Evolutionary conservation across 352 stramenopile genomes (phyloP).

Genomic region (Phytophthora vignae): DNA sequence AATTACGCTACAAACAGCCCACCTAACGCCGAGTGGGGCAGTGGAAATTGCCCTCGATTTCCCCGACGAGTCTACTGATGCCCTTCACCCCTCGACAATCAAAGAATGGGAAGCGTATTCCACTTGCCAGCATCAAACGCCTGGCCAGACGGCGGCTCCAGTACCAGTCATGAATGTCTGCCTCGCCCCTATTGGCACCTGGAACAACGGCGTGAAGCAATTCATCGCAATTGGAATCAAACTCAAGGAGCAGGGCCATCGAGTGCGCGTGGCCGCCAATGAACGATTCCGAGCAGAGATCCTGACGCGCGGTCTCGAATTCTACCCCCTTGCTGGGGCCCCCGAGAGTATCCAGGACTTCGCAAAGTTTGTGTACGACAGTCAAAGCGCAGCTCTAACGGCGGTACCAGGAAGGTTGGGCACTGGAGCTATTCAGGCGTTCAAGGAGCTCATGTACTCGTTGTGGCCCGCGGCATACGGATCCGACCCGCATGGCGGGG

Average conservation of each 20-base stretch:
- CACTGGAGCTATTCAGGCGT: slow-evolving; percentile 15
- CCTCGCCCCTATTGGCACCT: slow-evolving; percentile 42
- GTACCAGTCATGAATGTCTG: slow-evolving; percentile 43
- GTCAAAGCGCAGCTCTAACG: not conserved
- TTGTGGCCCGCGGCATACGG: slow-evolving; percentile 42
- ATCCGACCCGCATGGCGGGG: slow-evolving; percentile 38
- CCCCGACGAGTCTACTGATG: slow-evolving; percentile 11
- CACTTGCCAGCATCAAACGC: not conserved
- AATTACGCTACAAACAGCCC: slow-evolving; percentile 12
- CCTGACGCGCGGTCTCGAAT: slow-evolving; percentile 39
- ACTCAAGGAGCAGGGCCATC: slow-evolving; percentile 66
- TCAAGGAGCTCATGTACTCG: slow-evolving; percentile 47
- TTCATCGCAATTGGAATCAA: slow-evolving; percentile 59
- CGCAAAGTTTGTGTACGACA: slow-evolving; percentile 15
- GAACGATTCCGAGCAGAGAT: slow-evolving; percentile 62
- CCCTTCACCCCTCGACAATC: slow-evolving; percentile 5
- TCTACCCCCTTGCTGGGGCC: slow-evolving; percentile 39
- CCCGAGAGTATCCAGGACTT: slow-evolving; percentile 27
- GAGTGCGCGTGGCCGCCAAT: slow-evolving; percentile 80
- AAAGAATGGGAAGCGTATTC: slow-evolving; percentile 20
- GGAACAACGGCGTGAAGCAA: slow-evolving; percentile 50
- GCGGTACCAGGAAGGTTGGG: slow-evolving; percentile 5
- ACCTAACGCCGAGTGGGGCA: slow-evolving; percentile 3
- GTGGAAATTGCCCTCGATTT: slow-evolving; percentile 15
- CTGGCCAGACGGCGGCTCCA: not conserved